Conservation (phyloP, 208 protist genomes). For the Acanthamoeba healyi region DNA sequence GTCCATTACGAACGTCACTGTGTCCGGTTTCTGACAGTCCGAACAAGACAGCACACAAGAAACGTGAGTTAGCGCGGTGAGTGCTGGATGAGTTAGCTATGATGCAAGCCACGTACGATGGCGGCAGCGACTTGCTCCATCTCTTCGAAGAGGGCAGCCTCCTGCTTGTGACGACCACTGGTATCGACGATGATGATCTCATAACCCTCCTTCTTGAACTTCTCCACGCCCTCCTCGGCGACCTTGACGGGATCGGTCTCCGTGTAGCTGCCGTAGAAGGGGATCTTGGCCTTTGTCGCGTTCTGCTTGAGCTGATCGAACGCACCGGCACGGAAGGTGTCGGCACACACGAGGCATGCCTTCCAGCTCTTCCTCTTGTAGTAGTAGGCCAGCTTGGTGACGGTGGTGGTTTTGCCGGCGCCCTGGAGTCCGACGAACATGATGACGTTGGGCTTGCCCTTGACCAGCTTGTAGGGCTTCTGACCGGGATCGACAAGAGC, state of each 20-base stretch:
- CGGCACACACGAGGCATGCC: slow-evolving; percentile 97
- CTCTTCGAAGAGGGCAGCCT: slow-evolving; percentile 98
- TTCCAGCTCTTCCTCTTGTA: slow-evolving; percentile 96
- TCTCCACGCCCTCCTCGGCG: slow-evolving; percentile 96
- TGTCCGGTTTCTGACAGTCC: slow-evolving; percentile 94
- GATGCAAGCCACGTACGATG: slow-evolving; percentile 60
- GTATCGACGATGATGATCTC: slow-evolving; percentile 99
- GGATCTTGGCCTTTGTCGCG: slow-evolving; percentile 98
- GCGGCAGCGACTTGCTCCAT: slow-evolving; percentile 95
- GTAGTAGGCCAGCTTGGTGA: slow-evolving; percentile 92
- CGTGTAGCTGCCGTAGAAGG: slow-evolving; percentile 96
- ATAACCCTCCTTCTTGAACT: slow-evolving; percentile 94
- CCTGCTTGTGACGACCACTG: slow-evolving; percentile 98
- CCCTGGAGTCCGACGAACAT: slow-evolving; percentile 99
- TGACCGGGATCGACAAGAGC: slow-evolving; percentile 97
- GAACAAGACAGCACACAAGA: slow-evolving; percentile 81
- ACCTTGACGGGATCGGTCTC: slow-evolving; percentile 98
- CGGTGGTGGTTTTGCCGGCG: slow-evolving; percentile 98
- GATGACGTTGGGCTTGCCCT: slow-evolving; percentile 97
- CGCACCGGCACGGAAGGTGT: slow-evolving; percentile 98
- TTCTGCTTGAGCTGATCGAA: slow-evolving; percentile 99
- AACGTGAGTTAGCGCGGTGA: neutral
- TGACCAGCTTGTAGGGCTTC: slow-evolving; percentile 96
- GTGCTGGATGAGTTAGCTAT: neutral
- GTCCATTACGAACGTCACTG: slow-evolving; percentile 99